Conservation (phyloP, 768 basidiomycete species). For the Dioszegia hungarica region DNA sequence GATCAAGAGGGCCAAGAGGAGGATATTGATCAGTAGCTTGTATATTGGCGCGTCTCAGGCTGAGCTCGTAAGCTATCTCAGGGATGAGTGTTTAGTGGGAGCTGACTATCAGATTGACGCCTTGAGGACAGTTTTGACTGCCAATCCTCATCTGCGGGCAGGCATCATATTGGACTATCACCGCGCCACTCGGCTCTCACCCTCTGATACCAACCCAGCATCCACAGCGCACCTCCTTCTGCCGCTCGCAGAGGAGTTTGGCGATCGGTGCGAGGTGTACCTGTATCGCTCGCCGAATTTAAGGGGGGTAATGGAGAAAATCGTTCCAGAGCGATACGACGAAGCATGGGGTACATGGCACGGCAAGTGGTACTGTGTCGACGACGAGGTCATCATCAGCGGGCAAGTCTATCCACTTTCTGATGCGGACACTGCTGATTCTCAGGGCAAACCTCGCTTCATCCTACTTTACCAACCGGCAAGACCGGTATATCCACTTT, state of each 20-base stretch:
- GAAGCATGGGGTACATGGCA: conserved; percentile 99
- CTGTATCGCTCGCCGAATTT: conserved; percentile 86
- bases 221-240: conserved; percentile 57
- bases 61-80: conserved; percentile 60
- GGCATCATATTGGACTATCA: conserved; percentile 69
- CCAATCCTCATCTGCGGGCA: conserved; percentile 62
- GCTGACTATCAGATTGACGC: conserved; percentile 60
- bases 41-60: conserved; percentile 56
- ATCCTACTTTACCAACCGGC: conserved; percentile 90
- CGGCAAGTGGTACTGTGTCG: conserved; percentile 88
- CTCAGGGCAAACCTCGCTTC: conserved; percentile 82
- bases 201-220: conserved; percentile 53
- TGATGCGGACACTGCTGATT: not conserved
- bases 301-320: conserved; percentile 62
- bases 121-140: conserved; percentile 59
- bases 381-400: conserved; percentile 85
- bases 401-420: conserved; percentile 60
- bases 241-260: conserved; percentile 68
- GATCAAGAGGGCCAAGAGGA: conserved; percentile 67
- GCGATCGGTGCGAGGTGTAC: conserved; percentile 66
- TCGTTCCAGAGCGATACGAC: conserved; percentile 89
- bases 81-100: too few species aligned
- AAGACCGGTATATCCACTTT: conserved; percentile 89
- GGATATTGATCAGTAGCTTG: conserved; percentile 72
- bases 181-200: conserved; percentile 53